A percentile compares a stretch with the other conserved stretches of the same genome.
Evolutionary conservation across 1,284 basidiomycete species (phyloP).

Genomic region (Ustilago esculenta): DNA sequence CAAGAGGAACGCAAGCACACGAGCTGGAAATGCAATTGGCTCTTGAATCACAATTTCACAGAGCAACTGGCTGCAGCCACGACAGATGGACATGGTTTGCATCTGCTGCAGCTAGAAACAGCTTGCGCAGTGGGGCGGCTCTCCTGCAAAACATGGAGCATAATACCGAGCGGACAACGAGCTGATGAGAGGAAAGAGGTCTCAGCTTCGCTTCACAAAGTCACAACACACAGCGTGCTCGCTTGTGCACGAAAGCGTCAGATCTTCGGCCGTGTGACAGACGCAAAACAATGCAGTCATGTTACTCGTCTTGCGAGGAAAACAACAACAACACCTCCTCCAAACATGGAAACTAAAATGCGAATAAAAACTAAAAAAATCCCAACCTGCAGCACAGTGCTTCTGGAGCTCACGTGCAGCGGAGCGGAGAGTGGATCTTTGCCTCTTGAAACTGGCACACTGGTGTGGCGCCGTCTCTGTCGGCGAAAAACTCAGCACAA

Average conservation of each 20-base stretch:
- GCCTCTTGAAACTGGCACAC: background rate
- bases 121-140: background rate
- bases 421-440: constrained; percentile 21
- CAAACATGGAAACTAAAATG: background rate
- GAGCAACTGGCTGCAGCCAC: background rate
- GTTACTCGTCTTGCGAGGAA: background rate
- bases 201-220: constrained; percentile 2
- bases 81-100: background rate
- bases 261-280: constrained; percentile 14
- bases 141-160: background rate
- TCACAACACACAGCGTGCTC: constrained; percentile 3
- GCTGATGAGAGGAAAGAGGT: background rate
- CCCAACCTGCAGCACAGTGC: too few species aligned
- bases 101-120: background rate
- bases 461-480: background rate
- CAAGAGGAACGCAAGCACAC: background rate
- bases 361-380: background rate
- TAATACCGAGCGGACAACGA: constrained; percentile 4
- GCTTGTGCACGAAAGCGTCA: background rate
- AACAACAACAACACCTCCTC: background rate
- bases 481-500: background rate
- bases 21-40: background rate
- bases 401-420: constrained; percentile 10
- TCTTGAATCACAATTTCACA: background rate
- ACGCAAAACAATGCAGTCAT: constrained; percentile 1